phyloP scores from a whole-genome alignment of 2,329 filamentous ascomycete species.

The Fusarium sp. region DNA sequence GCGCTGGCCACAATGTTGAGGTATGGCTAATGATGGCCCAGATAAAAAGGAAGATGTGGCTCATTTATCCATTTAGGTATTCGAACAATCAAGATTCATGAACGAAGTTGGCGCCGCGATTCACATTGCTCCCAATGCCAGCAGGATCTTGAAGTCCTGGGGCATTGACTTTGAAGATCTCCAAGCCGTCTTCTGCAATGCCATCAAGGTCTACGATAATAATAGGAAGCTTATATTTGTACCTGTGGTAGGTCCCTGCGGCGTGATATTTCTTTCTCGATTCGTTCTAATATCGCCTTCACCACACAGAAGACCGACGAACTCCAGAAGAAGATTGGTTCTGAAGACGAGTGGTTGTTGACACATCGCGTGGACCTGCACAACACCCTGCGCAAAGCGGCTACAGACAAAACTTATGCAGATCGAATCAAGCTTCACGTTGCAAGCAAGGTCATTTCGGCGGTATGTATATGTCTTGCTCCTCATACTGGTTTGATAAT shows the following conservation, averaged over 20 bases:
- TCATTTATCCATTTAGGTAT: background rate
- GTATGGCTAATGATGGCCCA: background rate
- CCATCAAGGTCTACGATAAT: conserved; percentile 19
- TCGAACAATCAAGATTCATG: conserved; percentile 18
- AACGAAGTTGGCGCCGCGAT: conserved; percentile 22
- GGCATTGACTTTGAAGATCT: conserved; percentile 8
- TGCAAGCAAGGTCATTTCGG: background rate
- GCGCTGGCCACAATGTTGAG: conserved; percentile 11
- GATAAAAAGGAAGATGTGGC: accelerated
- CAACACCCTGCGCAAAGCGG: conserved; percentile 1
- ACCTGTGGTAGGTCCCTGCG: background rate
- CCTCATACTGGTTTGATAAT: background rate
- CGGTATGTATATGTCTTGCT: background rate
- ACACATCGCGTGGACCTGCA: conserved; percentile 14
- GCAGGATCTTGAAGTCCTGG: conserved; percentile 12
- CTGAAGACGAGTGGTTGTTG: conserved; percentile 11
- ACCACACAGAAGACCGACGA: background rate
- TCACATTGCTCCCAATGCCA: conserved; percentile 20
- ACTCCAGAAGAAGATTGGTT: conserved; percentile 2
- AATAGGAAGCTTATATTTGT: conserved; percentile 2
- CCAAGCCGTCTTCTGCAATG: conserved; percentile 15
- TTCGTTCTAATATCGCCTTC: no score
- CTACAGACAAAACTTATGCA: background rate
- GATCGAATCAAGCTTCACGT: conserved; percentile 1
- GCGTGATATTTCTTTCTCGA: no score